Evolutionary conservation across 192 early-diverging fungal genomes (phyloP), one percentile per base, ranked within the genome.

Genomic region (Gamsiella multidivaricata): DNA sequence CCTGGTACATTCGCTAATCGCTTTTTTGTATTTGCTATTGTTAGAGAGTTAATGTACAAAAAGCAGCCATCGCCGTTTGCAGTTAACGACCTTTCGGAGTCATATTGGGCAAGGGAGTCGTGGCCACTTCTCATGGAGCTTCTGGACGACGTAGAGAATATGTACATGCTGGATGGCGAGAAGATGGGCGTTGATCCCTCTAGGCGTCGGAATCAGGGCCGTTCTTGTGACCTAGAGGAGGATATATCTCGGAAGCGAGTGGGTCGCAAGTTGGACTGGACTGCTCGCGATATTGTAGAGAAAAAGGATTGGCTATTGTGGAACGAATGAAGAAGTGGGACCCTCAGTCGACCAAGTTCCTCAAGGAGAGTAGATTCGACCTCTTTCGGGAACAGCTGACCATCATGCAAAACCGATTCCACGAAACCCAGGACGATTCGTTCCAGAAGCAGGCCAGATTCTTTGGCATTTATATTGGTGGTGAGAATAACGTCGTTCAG

Each of bases 161-260:
- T 62, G 9, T 62, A 22, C 33, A 62, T 62, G 60, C 9, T 62
- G 28, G 60, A 62, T 33, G 60, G 60, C 12, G 60, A 62, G 41
- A 62, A 62, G 36, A 49, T 29, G 28, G 60, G 60, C 29, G 46
- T 62, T 62, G 60, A 62, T 15, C 32, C 45, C 18, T 46, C 45
- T 32, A 10, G 25, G 60, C 2, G 60, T 0, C 25, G 23, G 31
- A 62, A 62, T 23, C 9, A 28, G 14, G 33, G 46, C 49, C 60
- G 60, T 17, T 10, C 17, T 22, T 49, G 25, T 32, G 42, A 62
- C 25, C 41, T 18, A 4, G 41, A 41, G 37, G 49, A 39, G 37
- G 7, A 5, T 39, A n/a, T n/a, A n/a, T 39, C 37, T 39, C 5
- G 37, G 37, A 39, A 39, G 12, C 5, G 12, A 12, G 37, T 39